Evolutionary conservation across 225 moss, liverwort and hornwort species (phyloP).

Genomic region (Marchantia paleacea): DNA sequence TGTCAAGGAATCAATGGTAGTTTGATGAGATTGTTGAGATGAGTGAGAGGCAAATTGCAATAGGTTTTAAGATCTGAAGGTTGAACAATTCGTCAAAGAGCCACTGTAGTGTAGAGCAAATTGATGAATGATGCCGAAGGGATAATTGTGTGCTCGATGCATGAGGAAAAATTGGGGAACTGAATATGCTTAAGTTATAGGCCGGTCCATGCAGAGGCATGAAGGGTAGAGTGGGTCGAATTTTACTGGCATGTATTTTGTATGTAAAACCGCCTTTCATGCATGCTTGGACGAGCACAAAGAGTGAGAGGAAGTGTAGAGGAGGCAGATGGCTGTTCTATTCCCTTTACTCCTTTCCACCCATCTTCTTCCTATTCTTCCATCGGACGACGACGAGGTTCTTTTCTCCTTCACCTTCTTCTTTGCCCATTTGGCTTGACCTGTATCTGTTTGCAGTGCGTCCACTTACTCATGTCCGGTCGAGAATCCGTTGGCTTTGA

Average conservation of each 20-base stretch:
- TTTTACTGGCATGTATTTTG: neutral
- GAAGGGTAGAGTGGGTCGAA: no score
- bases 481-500: neutral
- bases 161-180: neutral
- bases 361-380: neutral
- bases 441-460: neutral
- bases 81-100: no score
- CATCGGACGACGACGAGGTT: neutral
- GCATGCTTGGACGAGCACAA: neutral
- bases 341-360: neutral
- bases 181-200: neutral
- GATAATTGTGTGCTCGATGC: no score
- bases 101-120: no score
- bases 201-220: neutral
- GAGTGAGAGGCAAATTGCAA: no score
- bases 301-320: neutral
- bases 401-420: neutral
- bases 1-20: no score
- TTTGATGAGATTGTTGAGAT: no score
- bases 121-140: no score
- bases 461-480: neutral
- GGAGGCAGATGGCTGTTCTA: neutral
- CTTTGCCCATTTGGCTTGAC: constrained; percentile 1
- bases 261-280: neutral
- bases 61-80: no score